Evolutionary conservation across 768 basidiomycete species (phyloP), one percentile per base, ranked within the genome.

Genomic region (Cystobasidium ongulense): DNA sequence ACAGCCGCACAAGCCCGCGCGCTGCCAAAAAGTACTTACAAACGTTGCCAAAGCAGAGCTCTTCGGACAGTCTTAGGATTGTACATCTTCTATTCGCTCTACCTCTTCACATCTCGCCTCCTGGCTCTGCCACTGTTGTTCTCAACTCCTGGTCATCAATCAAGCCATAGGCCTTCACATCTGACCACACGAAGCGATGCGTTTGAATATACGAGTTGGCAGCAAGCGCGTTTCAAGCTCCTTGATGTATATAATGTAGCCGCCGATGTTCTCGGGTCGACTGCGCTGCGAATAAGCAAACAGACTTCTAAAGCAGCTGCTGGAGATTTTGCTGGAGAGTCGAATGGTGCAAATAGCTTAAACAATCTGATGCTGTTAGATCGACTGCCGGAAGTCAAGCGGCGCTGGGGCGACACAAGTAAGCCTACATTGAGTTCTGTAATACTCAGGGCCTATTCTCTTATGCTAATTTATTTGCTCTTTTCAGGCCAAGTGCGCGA

Each of bases 251-350:
- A 59, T 31, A 59, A 59, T 35, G 57, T 29, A 13, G 57, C 57
- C 8, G 57, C 57, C 17, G 57, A 59, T 59, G 25, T 27, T 29
- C 11, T 59, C 33, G 57, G 57, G 5, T 15, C 57, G 5, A 59
- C 57, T 4, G 57, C 57, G 11, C 33, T 59, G 33, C 57, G 57
- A 10, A 15, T 59, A 59, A 15, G 57, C 5, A 27, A 35, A 27
- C 33, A 27, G 13, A 15, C 29, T 7, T 59, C 57, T 27, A 31
- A 59, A 31, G 63, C 70, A 17, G 46, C 23, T 21, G 63, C 43
- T 7, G 61, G 72, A 13, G 72, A 73, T 13, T 71, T 38, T 39
- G 39, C 25, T 21, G 52, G 33, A 11, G 63, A 72, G 3, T 43
- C 23, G 10, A 39, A 73, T 29, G 63, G 62, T 11, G 29, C n/a